A percentile compares a stretch with the other conserved stretches of the same genome.
phyloP scores from a whole-genome alignment of 2,329 filamentous ascomycete species.

The Nigrospora oryzae region DNA sequence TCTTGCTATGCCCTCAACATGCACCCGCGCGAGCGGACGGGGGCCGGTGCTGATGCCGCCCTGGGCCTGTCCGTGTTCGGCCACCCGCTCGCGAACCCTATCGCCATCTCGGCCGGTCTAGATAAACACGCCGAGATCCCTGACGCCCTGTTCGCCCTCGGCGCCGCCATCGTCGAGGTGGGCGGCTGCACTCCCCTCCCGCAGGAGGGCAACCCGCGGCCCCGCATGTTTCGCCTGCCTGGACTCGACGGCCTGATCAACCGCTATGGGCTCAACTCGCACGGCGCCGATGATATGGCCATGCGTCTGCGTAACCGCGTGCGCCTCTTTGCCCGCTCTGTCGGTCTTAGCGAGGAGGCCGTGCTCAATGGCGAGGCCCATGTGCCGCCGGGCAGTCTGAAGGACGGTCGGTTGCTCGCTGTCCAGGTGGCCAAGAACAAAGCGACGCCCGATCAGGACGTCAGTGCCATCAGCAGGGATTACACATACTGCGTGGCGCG shows the following conservation, averaged over 20 bases:
- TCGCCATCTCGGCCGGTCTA: conserved; percentile 90
- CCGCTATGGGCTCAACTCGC: conserved; percentile 89
- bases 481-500: conserved; percentile 86
- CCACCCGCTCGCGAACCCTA: conserved; percentile 69
- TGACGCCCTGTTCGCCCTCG: conserved; percentile 74
- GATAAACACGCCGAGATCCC: conserved; percentile 92
- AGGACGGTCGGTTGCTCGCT: conserved; percentile 66
- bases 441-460: conserved; percentile 74
- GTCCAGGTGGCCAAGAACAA: conserved; percentile 99
- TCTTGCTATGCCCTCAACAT: conserved; percentile 65
- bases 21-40: conserved; percentile 69
- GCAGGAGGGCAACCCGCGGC: conserved; percentile 79
- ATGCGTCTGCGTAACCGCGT: conserved; percentile 69
- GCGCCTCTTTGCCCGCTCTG: conserved; percentile 62
- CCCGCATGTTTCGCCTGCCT: conserved; percentile 80
- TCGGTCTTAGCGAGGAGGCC: conserved; percentile 62
- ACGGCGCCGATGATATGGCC: conserved; percentile 82
- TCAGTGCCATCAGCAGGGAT: conserved; percentile 68
- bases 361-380: conserved; percentile 70
- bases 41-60: conserved; percentile 23
- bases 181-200: conserved; percentile 84
- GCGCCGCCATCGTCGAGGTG: conserved; percentile 82
- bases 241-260: conserved; percentile 86
- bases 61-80: conserved; percentile 59
- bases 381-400: conserved; percentile 77